Evolutionary conservation across 78 protist species (phyloP), one percentile per base, ranked within the genome.

Genomic region (Dictyostelium firmibasis): DNA sequence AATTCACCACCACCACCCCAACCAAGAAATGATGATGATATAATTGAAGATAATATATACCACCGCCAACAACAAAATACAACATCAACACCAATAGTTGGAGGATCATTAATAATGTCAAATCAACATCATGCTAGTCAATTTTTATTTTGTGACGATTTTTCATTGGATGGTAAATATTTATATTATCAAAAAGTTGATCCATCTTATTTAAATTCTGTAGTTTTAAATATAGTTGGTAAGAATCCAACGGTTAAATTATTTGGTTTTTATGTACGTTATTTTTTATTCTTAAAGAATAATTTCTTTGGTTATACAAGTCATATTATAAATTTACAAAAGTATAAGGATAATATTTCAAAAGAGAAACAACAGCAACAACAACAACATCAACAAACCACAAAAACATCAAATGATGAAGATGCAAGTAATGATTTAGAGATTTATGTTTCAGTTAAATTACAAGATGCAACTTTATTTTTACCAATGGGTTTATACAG

Each of bases 401-500:
- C 57, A 10, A 50, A 50, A 50, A 0, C 1, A 16, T 50, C 62
- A 50, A 50, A 81, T 18, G 23, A 67, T 5, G 64, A 57, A 27
- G 60, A 43, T n/a, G 18, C 41, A 4, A 29, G 64, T 2, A 92
- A 92, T n/a, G 92, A 87, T 27, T 57, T 83, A 35, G 96, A 92
- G 18, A 84, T 92, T 53, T 92, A 92, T 67, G 96, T 92, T 16
- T 69, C 78, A 10, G 27, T 92, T 5, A n/a, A 74, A n/a, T 50
- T 92, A 11, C 74, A 74, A 31, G 96, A 92, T 44, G 86, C 96
- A 18, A 83, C 91, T 8, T 83, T 92, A 7, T 78, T 64, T 4
- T 50, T 82, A 10, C 96, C 96, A 57, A 75, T 85, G 27, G 92
- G 91, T n/a, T 33, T 92, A n/a, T 92, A 92, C n/a, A 92, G 96